Conservation (phyloP, 176 grass and related monocot species). For the Phragmites australis region DNA sequence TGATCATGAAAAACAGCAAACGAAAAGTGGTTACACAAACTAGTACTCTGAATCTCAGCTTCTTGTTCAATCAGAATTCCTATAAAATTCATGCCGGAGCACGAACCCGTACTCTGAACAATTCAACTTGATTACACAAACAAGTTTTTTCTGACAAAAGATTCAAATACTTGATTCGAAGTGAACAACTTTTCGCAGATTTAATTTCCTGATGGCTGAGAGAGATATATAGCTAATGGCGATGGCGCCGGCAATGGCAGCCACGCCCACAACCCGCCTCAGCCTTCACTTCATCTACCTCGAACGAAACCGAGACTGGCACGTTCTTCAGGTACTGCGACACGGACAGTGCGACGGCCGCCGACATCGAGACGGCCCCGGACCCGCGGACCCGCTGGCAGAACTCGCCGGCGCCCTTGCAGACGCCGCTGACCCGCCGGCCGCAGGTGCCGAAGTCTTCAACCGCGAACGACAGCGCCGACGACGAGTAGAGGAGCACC, state of each 20-base stretch:
- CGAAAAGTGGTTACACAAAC: no score
- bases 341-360: background rate
- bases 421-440: background rate
- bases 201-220: background rate
- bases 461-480: slow-evolving; percentile 20
- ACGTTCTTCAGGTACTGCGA: slow-evolving; percentile 33
- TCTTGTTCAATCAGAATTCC: background rate
- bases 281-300: background rate
- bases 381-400: background rate
- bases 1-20: background rate
- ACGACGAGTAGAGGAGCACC: slow-evolving; percentile 30
- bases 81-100: background rate
- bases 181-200: background rate
- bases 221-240: background rate
- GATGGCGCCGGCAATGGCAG: slow-evolving; percentile 23
- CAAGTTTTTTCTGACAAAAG: background rate
- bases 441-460: slow-evolving; percentile 38
- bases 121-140: background rate
- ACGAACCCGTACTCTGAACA: background rate
- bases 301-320: background rate
- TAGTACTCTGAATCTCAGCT: background rate
- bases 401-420: slow-evolving; percentile 1
- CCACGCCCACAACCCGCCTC: background rate
- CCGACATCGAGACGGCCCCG: background rate
- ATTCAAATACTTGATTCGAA: background rate